Conservation (phyloP, 2,329 filamentous ascomycete species). For the Sclerotinia glacialis region DNA sequence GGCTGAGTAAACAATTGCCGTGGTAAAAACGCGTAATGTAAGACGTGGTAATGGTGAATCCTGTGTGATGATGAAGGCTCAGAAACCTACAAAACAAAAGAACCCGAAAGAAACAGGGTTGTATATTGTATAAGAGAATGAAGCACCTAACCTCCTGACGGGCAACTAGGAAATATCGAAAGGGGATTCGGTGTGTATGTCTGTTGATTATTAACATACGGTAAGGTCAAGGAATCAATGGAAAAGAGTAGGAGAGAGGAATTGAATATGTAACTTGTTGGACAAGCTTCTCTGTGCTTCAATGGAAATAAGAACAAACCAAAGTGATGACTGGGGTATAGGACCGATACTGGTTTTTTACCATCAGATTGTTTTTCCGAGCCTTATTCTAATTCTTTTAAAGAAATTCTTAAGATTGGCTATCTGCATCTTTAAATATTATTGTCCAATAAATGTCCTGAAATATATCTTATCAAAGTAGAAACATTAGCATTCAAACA, state of each 20-base stretch:
- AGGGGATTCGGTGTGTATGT: not conserved
- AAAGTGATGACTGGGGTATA: not conserved
- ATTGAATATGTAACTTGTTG: not conserved
- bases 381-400: not conserved
- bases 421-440: not conserved
- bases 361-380: too few species aligned
- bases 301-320: not conserved
- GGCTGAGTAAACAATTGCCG: not conserved
- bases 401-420: too few species aligned
- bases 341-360: too few species aligned
- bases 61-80: not conserved
- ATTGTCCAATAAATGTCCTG: not conserved
- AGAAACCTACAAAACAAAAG: not conserved
- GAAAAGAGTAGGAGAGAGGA: not conserved
- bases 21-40: not conserved
- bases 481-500: not conserved
- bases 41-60: not conserved
- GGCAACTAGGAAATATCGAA: not conserved
- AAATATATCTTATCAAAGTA: not conserved
- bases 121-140: not conserved
- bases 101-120: not conserved
- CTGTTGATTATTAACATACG: not conserved
- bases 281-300: not conserved
- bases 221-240: not conserved
- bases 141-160: not conserved